Evolutionary conservation across 345 rosid species (phyloP), one percentile per base, ranked within the genome.

Genomic region (Rhodamnia rubescens): DNA sequence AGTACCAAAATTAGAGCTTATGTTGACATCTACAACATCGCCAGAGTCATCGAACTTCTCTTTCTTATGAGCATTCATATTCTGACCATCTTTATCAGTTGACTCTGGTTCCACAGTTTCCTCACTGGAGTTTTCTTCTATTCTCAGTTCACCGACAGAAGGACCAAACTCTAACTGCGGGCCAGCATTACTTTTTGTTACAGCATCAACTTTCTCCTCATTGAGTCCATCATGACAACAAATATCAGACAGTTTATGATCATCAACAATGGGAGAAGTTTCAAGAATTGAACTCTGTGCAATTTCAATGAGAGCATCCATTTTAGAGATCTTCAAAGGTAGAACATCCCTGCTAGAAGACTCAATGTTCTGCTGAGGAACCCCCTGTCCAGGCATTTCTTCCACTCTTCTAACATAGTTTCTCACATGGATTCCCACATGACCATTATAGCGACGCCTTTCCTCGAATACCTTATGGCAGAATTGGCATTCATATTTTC

Each of bases 271-370:
- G 81, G 89, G 51, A 26, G 91, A 87, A 84, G 90, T 91, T 84
- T 94, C 93, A 51, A 88, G 91, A 84, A 93, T 92, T 26, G 96
- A 93, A 89, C 86, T 93, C 90, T 95, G 95, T n/a, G 98, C 98
- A 87, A 94, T 94, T 92, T 95, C 96, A 88, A 95, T 90, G 84
- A 95, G 83, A 36, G 96, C 98, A 87, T 95, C 96, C 98, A 95
- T 95, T 89, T 90, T 95, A 85, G 96, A 95, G n/a, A 89, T 92
- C 87, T 90, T 89, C 2, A 88, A 27, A 82, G 93, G 91, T 80
- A 87, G 57, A 57, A 87, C 94, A 88, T 90, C 90, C 58, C 83
- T 88, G 80, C 84, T 59, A 53, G 87, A 89, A 84, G 91, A 83
- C 53, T 90, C 92, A 47, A 74, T 85, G 75, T 59, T 87, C 83